Evolutionary conservation across 2,329 filamentous ascomycete species (phyloP).

Genomic region (Cytospora schulzeri): DNA sequence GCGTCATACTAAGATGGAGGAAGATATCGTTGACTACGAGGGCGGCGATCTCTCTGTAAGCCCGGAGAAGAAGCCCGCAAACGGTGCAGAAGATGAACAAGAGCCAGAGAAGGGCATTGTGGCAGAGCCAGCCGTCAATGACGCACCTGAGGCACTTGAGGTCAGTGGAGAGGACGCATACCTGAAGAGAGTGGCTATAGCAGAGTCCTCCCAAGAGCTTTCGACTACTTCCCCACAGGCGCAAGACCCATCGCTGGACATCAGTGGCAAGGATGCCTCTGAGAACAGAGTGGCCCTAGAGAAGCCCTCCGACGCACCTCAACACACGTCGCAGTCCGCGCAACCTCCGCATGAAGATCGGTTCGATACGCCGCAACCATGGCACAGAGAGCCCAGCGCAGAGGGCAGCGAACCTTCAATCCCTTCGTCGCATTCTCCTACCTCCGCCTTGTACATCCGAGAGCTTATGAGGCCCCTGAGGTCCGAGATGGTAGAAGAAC

Average conservation of each 20-base stretch:
- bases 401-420: constrained; percentile 55
- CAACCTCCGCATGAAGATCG: constrained; percentile 25
- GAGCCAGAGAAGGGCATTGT: background rate
- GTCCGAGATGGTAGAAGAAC: constrained; percentile 63
- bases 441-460: constrained; percentile 81
- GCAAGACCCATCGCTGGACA: background rate
- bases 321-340: constrained; percentile 29
- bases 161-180: constrained; percentile 6
- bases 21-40: constrained; percentile 39
- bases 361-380: constrained; percentile 18
- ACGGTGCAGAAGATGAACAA: constrained; percentile 7
- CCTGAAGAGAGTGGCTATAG: constrained; percentile 6
- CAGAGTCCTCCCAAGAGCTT: constrained; percentile 7
- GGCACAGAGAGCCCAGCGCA: constrained; percentile 26
- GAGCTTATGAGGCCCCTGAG: constrained; percentile 88
- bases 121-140: background rate
- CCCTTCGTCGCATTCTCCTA: constrained; percentile 60
- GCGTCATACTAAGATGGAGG: constrained; percentile 27
- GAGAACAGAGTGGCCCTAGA: constrained; percentile 11
- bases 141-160: background rate
- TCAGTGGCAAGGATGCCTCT: constrained; percentile 6
- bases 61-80: constrained; percentile 15
- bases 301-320: constrained; percentile 11
- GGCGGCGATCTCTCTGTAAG: constrained; percentile 20
- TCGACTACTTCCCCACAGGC: background rate